Conservation (phyloP, 495 filamentous ascomycete species). For the Aeminium ludgeri region DNA sequence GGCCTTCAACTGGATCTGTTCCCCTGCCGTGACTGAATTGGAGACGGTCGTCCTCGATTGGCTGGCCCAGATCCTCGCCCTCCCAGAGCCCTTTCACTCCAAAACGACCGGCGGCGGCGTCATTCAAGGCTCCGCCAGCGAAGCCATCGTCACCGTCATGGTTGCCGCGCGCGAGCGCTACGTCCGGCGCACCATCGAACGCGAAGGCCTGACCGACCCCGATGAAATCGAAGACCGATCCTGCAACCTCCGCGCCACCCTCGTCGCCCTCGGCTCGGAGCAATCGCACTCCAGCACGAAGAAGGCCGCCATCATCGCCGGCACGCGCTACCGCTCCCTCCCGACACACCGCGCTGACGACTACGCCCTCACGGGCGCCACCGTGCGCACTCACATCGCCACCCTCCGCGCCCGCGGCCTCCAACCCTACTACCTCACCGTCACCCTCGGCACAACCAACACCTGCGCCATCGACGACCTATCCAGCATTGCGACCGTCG, state of each 20-base stretch:
- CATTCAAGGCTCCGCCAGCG: slow-evolving; percentile 84
- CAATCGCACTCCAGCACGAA: slow-evolving; percentile 68
- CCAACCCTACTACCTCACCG: slow-evolving; percentile 70
- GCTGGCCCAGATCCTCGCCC: slow-evolving; percentile 55
- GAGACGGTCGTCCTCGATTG: slow-evolving; percentile 92
- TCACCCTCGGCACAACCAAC: slow-evolving; percentile 75
- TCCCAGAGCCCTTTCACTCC: slow-evolving; percentile 64
- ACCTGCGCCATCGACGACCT: slow-evolving; percentile 80
- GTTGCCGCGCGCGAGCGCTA: slow-evolving; percentile 79
- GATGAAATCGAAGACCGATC: slow-evolving; percentile 47
- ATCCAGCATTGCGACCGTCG: slow-evolving; percentile 45
- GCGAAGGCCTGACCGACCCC: slow-evolving; percentile 34
- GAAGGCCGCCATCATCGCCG: slow-evolving; percentile 76
- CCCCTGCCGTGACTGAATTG: slow-evolving; percentile 85
- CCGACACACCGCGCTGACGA: slow-evolving; percentile 41
- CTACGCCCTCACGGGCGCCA: slow-evolving; percentile 52
- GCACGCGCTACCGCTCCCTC: slow-evolving; percentile 57
- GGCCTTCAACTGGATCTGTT: slow-evolving; percentile 95
- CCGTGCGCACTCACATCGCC: slow-evolving; percentile 42
- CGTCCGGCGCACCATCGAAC: slow-evolving; percentile 16
- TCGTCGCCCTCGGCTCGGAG: slow-evolving; percentile 70
- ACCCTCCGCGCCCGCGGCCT: slow-evolving; percentile 46
- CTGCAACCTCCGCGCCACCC: slow-evolving; percentile 44
- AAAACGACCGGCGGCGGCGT: slow-evolving; percentile 73
- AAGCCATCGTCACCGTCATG: slow-evolving; percentile 73